A percentile compares a stretch with the other conserved stretches of the same genome.
Evolutionary conservation across 2,329 filamentous ascomycete species (phyloP).

Genomic region (Colletotrichum sp.): DNA sequence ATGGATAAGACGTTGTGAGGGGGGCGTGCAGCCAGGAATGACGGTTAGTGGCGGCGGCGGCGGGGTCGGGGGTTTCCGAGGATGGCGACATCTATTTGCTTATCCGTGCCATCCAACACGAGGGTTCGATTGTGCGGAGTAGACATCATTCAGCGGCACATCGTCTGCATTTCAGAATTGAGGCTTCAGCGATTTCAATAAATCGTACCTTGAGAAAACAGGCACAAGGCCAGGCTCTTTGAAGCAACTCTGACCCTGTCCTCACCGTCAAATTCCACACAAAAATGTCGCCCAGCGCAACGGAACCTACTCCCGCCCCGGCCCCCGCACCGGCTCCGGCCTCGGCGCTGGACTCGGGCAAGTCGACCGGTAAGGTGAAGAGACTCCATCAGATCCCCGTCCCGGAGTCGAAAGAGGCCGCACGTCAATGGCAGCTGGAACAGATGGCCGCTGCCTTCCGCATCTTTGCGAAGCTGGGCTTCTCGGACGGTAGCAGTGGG

Average conservation of each 20-base stretch:
- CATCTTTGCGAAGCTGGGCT: conserved; percentile 51
- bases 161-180: background rate
- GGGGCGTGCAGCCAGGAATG: background rate
- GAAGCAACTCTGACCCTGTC: background rate
- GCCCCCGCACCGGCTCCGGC: background rate
- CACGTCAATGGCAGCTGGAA: conserved; percentile 40
- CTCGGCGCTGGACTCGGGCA: conserved; percentile 12
- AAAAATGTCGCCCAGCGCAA: conserved; percentile 16
- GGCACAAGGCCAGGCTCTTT: background rate
- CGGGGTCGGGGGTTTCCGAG: background rate
- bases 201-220: background rate
- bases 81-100: conserved; percentile 1
- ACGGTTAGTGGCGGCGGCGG: background rate
- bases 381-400: conserved; percentile 20
- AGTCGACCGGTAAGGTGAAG: conserved; percentile 10
- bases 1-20: background rate
- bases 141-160: background rate
- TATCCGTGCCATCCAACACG: background rate
- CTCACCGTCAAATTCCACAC: background rate
- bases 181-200: background rate
- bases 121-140: background rate
- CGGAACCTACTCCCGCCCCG: background rate
- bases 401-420: conserved; percentile 24
- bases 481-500: conserved; percentile 49
- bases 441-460: conserved; percentile 53